Percentiles rank a stretch among this genome's conserved stretches.
These are phyloP conservation scores for Alternaria viburni DNA, from an alignment of 2,329 filamentous ascomycete species.

Conservation along the genomic window DNA sequence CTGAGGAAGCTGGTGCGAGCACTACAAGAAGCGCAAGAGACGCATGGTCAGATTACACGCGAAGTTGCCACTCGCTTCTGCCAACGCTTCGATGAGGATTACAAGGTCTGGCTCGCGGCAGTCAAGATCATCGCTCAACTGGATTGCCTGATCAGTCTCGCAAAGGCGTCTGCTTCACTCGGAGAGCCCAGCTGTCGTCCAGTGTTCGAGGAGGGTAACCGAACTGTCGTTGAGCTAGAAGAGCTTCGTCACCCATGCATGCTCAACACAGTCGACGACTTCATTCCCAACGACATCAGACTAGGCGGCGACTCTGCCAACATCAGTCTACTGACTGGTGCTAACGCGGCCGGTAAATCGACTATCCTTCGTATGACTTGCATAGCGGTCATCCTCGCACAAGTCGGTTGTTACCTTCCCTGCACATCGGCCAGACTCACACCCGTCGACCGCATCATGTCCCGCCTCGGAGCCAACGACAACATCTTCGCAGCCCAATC, in stretches of 20 bases:
- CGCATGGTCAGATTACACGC: constrained; percentile 86
- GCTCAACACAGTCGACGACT: constrained; percentile 85
- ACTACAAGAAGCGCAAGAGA: constrained; percentile 93
- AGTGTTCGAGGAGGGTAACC: constrained; percentile 81
- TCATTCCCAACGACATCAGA: constrained; percentile 93
- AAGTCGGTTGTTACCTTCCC: constrained; percentile 92
- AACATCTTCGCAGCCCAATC: constrained; percentile 98
- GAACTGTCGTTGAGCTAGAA: constrained; percentile 87
- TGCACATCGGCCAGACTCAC: constrained; percentile 82
- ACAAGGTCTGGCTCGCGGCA: constrained; percentile 84
- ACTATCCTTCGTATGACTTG: constrained; percentile 97
- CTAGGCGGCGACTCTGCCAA: constrained; percentile 82
- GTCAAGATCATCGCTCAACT: constrained; percentile 89
- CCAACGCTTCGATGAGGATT: constrained; percentile 85
- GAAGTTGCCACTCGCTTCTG: constrained; percentile 86
- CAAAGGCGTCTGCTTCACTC: constrained; percentile 82
- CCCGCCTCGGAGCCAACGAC: constrained; percentile 93
- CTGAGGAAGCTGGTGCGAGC: constrained; percentile 82
- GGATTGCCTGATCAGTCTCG: constrained; percentile 92
- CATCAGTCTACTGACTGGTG: constrained; percentile 90
- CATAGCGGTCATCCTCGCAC: constrained; percentile 94
- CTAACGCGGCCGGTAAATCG: constrained; percentile 96
- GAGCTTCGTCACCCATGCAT: constrained; percentile 96
- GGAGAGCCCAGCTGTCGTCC: constrained; percentile 90
- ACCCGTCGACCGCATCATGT: constrained; percentile 97